Base-by-base conservation (phyloP, 768 basidiomycete species). In the Boletus eberwhitei region DNA sequence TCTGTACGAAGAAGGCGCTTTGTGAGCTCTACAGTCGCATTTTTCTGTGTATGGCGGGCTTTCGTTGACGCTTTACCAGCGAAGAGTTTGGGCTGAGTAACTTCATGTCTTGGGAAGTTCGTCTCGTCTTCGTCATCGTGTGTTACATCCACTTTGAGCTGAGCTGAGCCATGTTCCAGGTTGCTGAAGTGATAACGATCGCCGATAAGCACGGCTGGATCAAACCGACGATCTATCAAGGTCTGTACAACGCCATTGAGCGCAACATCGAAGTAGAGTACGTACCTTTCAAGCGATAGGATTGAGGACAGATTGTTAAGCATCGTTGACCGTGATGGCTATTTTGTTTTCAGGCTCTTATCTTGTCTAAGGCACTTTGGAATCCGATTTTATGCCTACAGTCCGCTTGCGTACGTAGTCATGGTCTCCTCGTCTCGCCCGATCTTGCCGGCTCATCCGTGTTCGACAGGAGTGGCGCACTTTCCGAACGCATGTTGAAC, bases 201-300 rank as follows among this genome's bases (percentile, higher is more conserved):
- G 78, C 79, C 55, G 64, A 71, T 16, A 64, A 70, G 35, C 74
- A 78, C 39, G 76, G 76, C 24, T 84, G 74, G 71, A 71, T 82
- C 57, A 69, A 71, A 62, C 79, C 80, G 0, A 77, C 76, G 0
- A 72, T 75, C 13, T 81, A 81, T 59, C 80, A 83, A 58, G 78
- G 76, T 1, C 50, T 78, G 44, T 80, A 79, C 65, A 79, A 80
- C 53, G 72, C 71, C 9, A 62, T 80, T n/a, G 76, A 77, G 51
- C 71, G 78, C 36, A 57, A 13, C 13, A 24, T 50, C 21, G 54
- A 64, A 54, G 2, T 14, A 14, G 62, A 64, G 52, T 52, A 35
- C 38, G 57, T 55, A 37, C 26, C 21, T 17, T 14, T 29, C 17
- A 4, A 17, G 4, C 22, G 2, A 17, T n/a, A 29, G 11, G 4